Base-by-base conservation (phyloP, 2,329 filamentous ascomycete species). In the Lasiodiplodia sp. region DNA sequence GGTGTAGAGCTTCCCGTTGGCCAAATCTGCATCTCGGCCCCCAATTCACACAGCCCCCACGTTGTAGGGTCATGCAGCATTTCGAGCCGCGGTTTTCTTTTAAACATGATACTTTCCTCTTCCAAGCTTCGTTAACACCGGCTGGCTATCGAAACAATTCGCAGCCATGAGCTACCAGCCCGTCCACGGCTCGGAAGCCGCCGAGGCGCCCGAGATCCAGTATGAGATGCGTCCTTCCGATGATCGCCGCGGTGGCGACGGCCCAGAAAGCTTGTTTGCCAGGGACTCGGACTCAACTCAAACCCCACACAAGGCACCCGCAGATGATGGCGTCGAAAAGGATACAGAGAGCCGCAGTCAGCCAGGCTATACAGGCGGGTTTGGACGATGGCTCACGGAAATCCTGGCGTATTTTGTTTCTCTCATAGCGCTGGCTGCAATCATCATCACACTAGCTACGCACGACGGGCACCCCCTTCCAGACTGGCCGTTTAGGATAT, bases 381-480 rank as follows among this genome's bases (percentile, higher is more conserved):
- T 47, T 28, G 25, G 37, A 28, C 8, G 57, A 28, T 60, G 57
- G 57, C 23, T 60, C n/a, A 28, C 38, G 2, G 57, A 60, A 21
- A 47, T 60, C 14, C 18, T 21, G 5, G 57, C 57, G n/a, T 60
- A 38, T 21, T 16, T 60, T 5, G 16, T 60, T 14, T 31, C 37
- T 21, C 57, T 60, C 12, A 7, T 62, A 5, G 58, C 58, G 12
- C n/a, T 34, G 38, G 58, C 28, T 11, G 58, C 58, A 23, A 62
- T 49, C 3, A 18, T 31, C 37, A 62, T 62, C 23, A 62, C 23
- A 2, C 40, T 62, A 12, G 58, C 38, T n/a, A 47, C 18, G 31
- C 23, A 62, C 40, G n/a, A 62, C 11, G 58, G 58, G n/a, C 58
- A 38, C 14, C 58, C 38, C 18, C 38, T 62, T 7, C 58, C 58